Evolutionary conservation across 805 yeast species (phyloP), one percentile per base, ranked within the genome.

Genomic region (Torulaspora microellipsoides): DNA sequence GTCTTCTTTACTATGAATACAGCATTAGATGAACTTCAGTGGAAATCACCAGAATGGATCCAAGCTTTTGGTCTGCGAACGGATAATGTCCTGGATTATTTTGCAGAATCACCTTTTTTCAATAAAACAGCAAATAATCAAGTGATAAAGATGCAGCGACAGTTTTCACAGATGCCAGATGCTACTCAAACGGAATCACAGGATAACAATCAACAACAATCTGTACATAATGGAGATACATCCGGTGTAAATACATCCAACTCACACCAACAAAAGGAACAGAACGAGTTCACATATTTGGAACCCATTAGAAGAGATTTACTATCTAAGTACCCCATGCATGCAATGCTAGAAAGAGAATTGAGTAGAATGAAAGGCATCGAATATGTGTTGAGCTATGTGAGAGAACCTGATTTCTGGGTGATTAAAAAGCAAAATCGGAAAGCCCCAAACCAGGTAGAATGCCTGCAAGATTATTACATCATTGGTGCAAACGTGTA

Each of bases 41-140:
- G 99, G 99, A 79, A 90, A 52, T 83, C 93, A 3, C 98, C 99
- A 1, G 99, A 93, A 64, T 93, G 96, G 95, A 88, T 93, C 51
- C 95, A 89, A 60, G 77, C 82, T 41, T 81, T 81, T 61, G 97
- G 96, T 0, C 75, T 93, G 17, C 75, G 89, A 35, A 85, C 95
- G 0, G 95, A 82, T 41, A 93, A 90, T 59, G 96, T 93, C 1
- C 73, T 93, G 15, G 98, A 93, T 47, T 93, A 93, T 66, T 90
- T 93, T 59, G 72, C 96, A 3, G 86, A 87, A 54, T 86, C 96
- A 2, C 99, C 99, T 1, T 95, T 91, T 67, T 93, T 85, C 61
- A 97, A 91, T 61, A 76, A 97, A 52, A 80, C 95, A 1, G 85
- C 96, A 35, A 93, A 89, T 65, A 93, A 93, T 63, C 98, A 91